Conservation (phyloP, 352 stramenopile species). For the Poterioochromonas sp. region DNA sequence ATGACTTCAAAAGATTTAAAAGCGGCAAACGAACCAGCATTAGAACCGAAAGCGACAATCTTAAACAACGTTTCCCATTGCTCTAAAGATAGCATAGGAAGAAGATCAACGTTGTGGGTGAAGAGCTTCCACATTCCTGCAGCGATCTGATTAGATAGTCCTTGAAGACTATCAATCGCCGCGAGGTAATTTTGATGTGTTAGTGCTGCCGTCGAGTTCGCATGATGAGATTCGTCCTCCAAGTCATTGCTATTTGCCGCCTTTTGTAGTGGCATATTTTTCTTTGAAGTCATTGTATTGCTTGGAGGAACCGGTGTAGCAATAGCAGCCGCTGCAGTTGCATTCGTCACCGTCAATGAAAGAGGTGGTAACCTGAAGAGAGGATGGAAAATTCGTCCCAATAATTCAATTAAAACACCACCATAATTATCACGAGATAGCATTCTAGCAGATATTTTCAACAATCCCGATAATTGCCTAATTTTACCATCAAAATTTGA, state of each 20-base stretch:
- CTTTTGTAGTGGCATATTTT: background rate
- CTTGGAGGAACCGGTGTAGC: no score
- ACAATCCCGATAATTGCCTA: constrained; percentile 8
- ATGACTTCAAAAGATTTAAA: constrained; percentile 27
- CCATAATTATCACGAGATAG: background rate
- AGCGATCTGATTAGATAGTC: background rate
- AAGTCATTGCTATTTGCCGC: background rate
- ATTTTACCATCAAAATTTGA: background rate
- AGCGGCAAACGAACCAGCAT: background rate
- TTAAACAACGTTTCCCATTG: constrained; percentile 23
- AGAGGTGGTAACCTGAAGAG: no score
- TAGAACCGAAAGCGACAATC: background rate
- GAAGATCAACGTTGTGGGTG: constrained; percentile 2
- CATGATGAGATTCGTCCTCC: background rate
- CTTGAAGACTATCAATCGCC: background rate
- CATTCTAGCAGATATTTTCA: constrained; percentile 14
- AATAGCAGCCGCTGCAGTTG: no score
- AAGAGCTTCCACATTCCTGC: constrained; percentile 1
- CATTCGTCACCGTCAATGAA: no score
- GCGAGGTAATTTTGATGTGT: no score
- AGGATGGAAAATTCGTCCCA: background rate
- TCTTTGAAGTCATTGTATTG: background rate
- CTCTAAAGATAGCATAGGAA: background rate
- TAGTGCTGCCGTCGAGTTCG: no score
- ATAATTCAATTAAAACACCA: background rate